These are phyloP conservation scores for Rubia occidens DNA, from an alignment of 305 asterid species.

Conservation along the genomic window DNA sequence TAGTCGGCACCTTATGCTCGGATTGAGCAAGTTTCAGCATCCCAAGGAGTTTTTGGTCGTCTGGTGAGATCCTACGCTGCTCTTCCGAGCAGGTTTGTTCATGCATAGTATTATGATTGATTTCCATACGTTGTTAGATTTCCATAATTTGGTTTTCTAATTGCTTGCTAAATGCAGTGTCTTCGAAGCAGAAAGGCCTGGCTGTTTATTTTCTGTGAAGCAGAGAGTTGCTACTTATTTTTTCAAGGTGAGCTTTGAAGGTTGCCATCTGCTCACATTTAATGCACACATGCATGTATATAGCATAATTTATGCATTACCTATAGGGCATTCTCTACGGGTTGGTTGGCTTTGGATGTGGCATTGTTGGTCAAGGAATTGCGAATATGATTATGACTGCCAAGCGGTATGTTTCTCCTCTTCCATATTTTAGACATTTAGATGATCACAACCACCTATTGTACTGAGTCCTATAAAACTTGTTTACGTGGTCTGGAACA, in stretches of 20 bases:
- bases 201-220: conserved; percentile 56
- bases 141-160: background rate
- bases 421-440: background rate
- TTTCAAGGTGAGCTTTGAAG: conserved; percentile 48
- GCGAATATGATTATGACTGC: conserved; percentile 92
- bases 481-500: background rate
- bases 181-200: conserved; percentile 91
- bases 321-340: conserved; percentile 85
- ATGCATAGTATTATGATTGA: background rate
- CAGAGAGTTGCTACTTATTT: conserved; percentile 87
- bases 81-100: conserved; percentile 82
- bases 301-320: background rate
- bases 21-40: conserved; percentile 51
- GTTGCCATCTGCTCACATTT: background rate
- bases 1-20: conserved; percentile 98
- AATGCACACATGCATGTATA: background rate
- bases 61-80: conserved; percentile 66
- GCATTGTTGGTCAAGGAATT: conserved; percentile 93
- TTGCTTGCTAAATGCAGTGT: conserved; percentile 45
- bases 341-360: conserved; percentile 90
- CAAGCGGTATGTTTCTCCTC: conserved; percentile 48
- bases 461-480: background rate
- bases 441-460: background rate
- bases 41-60: conserved; percentile 59
- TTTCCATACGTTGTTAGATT: background rate